A percentile compares a stretch with the other conserved stretches of the same genome.
Conservation (phyloP, 306 rosid species). For the Glycine latifolia region DNA sequence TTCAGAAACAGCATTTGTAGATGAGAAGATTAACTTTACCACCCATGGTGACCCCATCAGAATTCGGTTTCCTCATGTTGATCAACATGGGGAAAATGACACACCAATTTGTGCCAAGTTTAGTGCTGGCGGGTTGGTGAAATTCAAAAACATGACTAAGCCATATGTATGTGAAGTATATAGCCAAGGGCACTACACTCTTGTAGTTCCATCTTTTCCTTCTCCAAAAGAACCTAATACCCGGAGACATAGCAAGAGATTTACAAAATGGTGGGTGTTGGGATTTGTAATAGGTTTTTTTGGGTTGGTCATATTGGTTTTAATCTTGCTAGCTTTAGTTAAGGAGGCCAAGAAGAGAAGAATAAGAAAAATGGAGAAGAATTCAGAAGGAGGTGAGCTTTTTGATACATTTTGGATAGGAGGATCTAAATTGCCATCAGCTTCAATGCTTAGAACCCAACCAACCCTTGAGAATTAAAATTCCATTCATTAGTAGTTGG, state of each 20-base stretch:
- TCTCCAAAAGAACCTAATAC: not conserved
- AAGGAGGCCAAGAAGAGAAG: conserved; percentile 53
- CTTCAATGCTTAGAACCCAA: conserved; percentile 78
- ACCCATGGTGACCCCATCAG: conserved; percentile 55
- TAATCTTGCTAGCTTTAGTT: conserved; percentile 42
- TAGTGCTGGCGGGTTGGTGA: conserved; percentile 54
- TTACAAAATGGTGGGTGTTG: conserved; percentile 55
- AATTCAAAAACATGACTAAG: conserved; percentile 60
- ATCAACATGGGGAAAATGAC: conserved; percentile 32
- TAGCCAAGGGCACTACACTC: conserved; percentile 65
- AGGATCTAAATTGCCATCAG: conserved; percentile 80
- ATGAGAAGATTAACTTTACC: conserved; percentile 50
- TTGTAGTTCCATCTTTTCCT: conserved; percentile 60
- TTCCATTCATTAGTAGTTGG: conserved; percentile 29
- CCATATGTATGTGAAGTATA: conserved; percentile 53
- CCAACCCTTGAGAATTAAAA: conserved; percentile 70
- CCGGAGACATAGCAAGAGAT: not conserved
- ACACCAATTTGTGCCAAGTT: conserved; percentile 70
- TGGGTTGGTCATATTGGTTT: conserved; percentile 57
- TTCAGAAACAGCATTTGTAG: conserved; percentile 40
- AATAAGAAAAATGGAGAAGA: conserved; percentile 65
- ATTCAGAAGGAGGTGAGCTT: conserved; percentile 64
- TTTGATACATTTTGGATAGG: conserved; percentile 83
- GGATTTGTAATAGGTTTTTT: conserved; percentile 60
- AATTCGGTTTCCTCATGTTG: conserved; percentile 51